phyloP scores from a whole-genome alignment of 495 filamentous ascomycete species.

The Talaromyces borbonicus region DNA sequence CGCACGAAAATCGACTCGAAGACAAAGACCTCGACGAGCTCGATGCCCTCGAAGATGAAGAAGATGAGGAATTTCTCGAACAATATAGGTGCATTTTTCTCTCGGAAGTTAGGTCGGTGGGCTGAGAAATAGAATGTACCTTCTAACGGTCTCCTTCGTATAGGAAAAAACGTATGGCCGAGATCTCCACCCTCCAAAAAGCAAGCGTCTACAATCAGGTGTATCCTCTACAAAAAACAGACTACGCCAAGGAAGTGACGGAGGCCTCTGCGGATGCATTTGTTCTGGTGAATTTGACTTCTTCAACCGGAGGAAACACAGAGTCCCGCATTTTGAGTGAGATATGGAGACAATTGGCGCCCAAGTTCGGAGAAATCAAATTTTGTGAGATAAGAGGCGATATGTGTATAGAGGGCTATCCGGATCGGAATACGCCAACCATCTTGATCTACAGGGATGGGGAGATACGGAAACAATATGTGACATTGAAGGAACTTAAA shows the following conservation, averaged over 20 bases:
- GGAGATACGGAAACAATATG: slow-evolving; percentile 79
- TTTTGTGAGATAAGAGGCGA: slow-evolving; percentile 93
- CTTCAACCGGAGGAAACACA: slow-evolving; percentile 61
- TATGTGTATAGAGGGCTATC: slow-evolving; percentile 94
- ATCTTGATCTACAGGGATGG: slow-evolving; percentile 87
- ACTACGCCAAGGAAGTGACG: slow-evolving; percentile 87
- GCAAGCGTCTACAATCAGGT: slow-evolving; percentile 78
- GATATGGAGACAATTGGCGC: slow-evolving; percentile 78
- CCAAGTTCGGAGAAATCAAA: slow-evolving; percentile 84
- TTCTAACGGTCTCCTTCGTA: slow-evolving; percentile 1
- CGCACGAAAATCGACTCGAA: slow-evolving; percentile 84
- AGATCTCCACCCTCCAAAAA: slow-evolving; percentile 63
- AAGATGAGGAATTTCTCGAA: slow-evolving; percentile 84
- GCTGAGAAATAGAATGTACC: background rate
- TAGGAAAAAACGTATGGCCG: slow-evolving; percentile 70
- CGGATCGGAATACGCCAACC: slow-evolving; percentile 88
- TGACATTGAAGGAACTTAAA: slow-evolving; percentile 71
- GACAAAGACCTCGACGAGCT: slow-evolving; percentile 91
- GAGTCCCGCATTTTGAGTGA: slow-evolving; percentile 75
- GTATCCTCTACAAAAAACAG: slow-evolving; percentile 86
- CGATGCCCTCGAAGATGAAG: slow-evolving; percentile 87
- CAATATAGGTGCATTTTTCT: slow-evolving; percentile 53
- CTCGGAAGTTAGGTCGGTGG: no score
- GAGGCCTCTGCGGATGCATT: slow-evolving; percentile 65
- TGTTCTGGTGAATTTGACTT: slow-evolving; percentile 81